Conservation (phyloP, 495 filamentous ascomycete species). For the Hyaloscypha variabilis region DNA sequence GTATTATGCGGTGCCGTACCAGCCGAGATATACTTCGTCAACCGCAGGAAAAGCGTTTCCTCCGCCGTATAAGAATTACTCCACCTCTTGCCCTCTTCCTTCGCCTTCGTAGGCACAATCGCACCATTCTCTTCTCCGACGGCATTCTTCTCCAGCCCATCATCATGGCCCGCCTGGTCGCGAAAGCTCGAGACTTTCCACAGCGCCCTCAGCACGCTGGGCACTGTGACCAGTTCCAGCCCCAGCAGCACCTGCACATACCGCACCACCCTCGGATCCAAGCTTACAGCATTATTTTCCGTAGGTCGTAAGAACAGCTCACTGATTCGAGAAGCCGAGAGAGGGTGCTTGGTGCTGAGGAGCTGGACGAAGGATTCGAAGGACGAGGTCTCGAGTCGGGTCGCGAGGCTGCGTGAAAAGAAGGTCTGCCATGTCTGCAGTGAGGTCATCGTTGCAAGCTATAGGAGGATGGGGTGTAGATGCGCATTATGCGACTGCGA, state of each 20-base stretch:
- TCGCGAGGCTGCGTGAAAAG: slow-evolving; percentile 43
- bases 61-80: slow-evolving; percentile 49
- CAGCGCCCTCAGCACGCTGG: slow-evolving; percentile 59
- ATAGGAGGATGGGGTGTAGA: neutral
- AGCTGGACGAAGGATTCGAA: slow-evolving; percentile 47
- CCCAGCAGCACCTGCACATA: slow-evolving; percentile 67
- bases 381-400: slow-evolving; percentile 46
- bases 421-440: slow-evolving; percentile 50
- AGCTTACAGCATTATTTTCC: slow-evolving; percentile 42
- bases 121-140: neutral
- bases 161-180: slow-evolving; percentile 6
- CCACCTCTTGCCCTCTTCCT: slow-evolving; percentile 40
- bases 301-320: slow-evolving; percentile 62
- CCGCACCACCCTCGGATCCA: slow-evolving; percentile 65
- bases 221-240: slow-evolving; percentile 49
- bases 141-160: no score
- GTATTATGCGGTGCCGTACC: slow-evolving; percentile 35
- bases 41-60: slow-evolving; percentile 53
- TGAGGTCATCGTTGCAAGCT: slow-evolving; percentile 17
- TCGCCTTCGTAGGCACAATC: slow-evolving; percentile 10
- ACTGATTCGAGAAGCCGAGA: slow-evolving; percentile 52
- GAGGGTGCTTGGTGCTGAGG: slow-evolving; percentile 44
- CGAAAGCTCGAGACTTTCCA: slow-evolving; percentile 61
- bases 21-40: slow-evolving; percentile 47
- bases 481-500: neutral